Percentiles rank a stretch among this genome's conserved stretches.
These are phyloP conservation scores for Postia placenta DNA, from an alignment of 768 basidiomycete species.

Conservation along the genomic window DNA sequence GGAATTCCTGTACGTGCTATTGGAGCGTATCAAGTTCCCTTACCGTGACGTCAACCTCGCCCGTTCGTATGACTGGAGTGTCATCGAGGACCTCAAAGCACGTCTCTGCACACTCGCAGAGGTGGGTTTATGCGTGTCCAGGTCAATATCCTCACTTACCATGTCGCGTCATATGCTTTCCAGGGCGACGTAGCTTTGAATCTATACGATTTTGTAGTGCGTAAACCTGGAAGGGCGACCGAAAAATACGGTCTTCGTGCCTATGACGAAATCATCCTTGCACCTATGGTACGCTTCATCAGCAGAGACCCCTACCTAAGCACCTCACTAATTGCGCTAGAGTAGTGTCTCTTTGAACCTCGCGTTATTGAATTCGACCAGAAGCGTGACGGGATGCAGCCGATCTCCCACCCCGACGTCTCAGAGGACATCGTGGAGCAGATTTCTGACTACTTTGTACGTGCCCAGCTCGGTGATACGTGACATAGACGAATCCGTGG, in stretches of 20 bases:
- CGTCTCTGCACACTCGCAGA: slow-evolving; percentile 82
- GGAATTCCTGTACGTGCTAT: slow-evolving; percentile 73
- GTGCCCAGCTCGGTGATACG: slow-evolving; percentile 13
- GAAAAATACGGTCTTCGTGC: slow-evolving; percentile 87
- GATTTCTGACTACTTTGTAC: slow-evolving; percentile 35
- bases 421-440: slow-evolving; percentile 66
- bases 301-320: neutral
- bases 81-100: slow-evolving; percentile 89
- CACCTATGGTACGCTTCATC: slow-evolving; percentile 67
- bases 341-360: slow-evolving; percentile 87
- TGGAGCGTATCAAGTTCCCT: slow-evolving; percentile 80
- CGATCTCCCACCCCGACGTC: slow-evolving; percentile 50
- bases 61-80: slow-evolving; percentile 77
- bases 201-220: slow-evolving; percentile 84
- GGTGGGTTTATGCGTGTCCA: slow-evolving; percentile 37
- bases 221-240: slow-evolving; percentile 66
- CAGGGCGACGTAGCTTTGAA: slow-evolving; percentile 89
- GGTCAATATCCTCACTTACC: neutral
- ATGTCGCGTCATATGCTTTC: neutral
- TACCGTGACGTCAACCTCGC: slow-evolving; percentile 79
- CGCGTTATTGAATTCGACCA: slow-evolving; percentile 85
- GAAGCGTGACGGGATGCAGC: slow-evolving; percentile 49
- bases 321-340: neutral
- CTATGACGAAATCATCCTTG: slow-evolving; percentile 93
- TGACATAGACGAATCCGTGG: slow-evolving; percentile 5